phyloP scores from a whole-genome alignment of 2,329 filamentous ascomycete genomes.

The Immersiporthe knoxdaviesiana region DNA sequence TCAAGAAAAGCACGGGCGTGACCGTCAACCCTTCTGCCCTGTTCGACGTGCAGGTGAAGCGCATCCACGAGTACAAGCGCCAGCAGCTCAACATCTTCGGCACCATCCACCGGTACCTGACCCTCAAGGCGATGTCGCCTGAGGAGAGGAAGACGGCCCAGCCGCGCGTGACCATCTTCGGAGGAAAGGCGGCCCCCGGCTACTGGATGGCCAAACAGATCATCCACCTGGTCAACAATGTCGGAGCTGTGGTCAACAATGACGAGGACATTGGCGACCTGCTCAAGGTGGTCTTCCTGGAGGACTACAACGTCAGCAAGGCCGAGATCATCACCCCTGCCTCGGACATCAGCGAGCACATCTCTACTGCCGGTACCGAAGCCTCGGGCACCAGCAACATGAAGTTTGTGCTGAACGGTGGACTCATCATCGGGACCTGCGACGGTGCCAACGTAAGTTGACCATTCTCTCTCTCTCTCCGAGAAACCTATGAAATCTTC shows the following conservation, averaged over 20 bases:
- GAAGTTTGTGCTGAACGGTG: conserved; percentile 98
- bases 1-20: conserved; percentile 79
- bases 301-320: conserved; percentile 99
- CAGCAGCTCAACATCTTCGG: conserved; percentile 99
- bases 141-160: conserved; percentile 85
- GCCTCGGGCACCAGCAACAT: conserved; percentile 93
- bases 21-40: conserved; percentile 84
- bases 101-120: conserved; percentile 91
- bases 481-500: neutral
- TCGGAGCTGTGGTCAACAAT: conserved; percentile 87
- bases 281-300: conserved; percentile 94
- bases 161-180: conserved; percentile 92
- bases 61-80: conserved; percentile 98
- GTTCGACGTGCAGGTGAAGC: conserved; percentile 98
- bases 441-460: conserved; percentile 89
- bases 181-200: conserved; percentile 94
- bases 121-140: conserved; percentile 80
- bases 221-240: conserved; percentile 93
- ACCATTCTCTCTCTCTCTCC: neutral
- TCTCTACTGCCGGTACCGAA: conserved; percentile 96
- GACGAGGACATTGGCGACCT: conserved; percentile 91
- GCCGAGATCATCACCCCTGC: conserved; percentile 95
- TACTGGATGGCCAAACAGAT: conserved; percentile 99
- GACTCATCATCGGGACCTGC: conserved; percentile 95
- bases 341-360: conserved; percentile 96